Percentiles rank a stretch among this genome's conserved stretches.
Evolutionary conservation across 768 basidiomycete genomes (phyloP).

Genomic region (Leccinum arenicola): DNA sequence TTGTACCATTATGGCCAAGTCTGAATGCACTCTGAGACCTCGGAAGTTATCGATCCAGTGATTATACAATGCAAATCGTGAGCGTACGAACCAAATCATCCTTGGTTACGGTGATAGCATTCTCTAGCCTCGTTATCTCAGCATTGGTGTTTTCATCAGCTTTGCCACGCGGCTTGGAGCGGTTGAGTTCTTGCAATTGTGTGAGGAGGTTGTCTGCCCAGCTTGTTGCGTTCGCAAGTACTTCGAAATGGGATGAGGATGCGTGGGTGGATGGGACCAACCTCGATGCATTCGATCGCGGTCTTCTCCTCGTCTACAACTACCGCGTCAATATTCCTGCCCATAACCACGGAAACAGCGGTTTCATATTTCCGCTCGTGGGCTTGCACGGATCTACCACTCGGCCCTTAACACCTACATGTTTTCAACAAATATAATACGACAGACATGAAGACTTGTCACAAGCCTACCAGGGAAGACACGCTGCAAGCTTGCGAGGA

Average conservation of each 20-base stretch:
- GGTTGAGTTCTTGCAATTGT: constrained; percentile 79
- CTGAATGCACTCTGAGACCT: constrained; percentile 65
- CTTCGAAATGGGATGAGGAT: constrained; percentile 35
- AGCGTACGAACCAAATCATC: constrained; percentile 73
- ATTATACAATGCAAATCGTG: background rate
- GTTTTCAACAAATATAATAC: background rate
- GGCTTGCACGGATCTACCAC: constrained; percentile 95
- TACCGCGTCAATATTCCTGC: constrained; percentile 91
- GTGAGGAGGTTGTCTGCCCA: constrained; percentile 78
- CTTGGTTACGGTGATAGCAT: constrained; percentile 64
- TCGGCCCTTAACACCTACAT: constrained; percentile 82
- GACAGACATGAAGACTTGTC: background rate
- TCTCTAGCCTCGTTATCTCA: constrained; percentile 78
- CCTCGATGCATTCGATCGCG: constrained; percentile 97
- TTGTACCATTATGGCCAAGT: constrained; percentile 70
- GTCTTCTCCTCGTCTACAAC: constrained; percentile 97
- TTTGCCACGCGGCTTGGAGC: constrained; percentile 79
- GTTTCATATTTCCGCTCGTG: constrained; percentile 86
- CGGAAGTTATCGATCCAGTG: background rate
- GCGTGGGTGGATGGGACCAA: constrained; percentile 28
- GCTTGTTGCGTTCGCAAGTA: constrained; percentile 94
- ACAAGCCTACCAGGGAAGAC: constrained; percentile 73
- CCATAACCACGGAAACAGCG: constrained; percentile 88
- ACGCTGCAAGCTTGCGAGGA: constrained; percentile 75
- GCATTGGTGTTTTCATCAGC: constrained; percentile 76